These are phyloP conservation scores for Gymnopilus junonius DNA, from an alignment of 768 basidiomycete species.

Conservation along the genomic window DNA sequence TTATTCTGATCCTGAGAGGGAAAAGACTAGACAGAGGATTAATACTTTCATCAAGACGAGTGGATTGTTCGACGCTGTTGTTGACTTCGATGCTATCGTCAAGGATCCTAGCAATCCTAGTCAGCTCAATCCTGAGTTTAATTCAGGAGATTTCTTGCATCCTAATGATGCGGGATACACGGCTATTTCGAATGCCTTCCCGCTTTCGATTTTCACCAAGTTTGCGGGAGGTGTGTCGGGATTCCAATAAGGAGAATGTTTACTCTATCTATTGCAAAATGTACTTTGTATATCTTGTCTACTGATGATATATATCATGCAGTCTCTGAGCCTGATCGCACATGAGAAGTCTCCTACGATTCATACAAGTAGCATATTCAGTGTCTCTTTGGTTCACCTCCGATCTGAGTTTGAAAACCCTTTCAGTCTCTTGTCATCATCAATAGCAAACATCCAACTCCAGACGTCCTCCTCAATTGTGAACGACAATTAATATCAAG, in stretches of 20 bases:
- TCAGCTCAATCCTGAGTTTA: constrained; percentile 39
- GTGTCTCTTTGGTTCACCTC: no score
- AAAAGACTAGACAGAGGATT: constrained; percentile 44
- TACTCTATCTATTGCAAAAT: background rate
- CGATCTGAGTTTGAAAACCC: background rate
- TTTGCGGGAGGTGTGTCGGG: background rate
- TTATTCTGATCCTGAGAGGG: constrained; percentile 43
- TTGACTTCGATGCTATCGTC: constrained; percentile 51
- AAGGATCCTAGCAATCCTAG: constrained; percentile 41
- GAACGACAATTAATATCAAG: background rate
- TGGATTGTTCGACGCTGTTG: constrained; percentile 46
- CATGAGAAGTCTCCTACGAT: no score
- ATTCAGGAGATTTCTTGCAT: constrained; percentile 54
- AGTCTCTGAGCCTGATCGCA: no score
- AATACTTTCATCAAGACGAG: constrained; percentile 48
- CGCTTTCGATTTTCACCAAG: constrained; percentile 24
- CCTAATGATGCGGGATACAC: constrained; percentile 51
- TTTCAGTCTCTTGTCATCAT: background rate
- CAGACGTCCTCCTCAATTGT: background rate
- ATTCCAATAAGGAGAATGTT: background rate
- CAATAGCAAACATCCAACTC: background rate
- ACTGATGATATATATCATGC: background rate
- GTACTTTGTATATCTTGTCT: background rate
- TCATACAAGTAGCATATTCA: no score
- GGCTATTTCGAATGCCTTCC: constrained; percentile 45